Percentiles rank a stretch among this genome's conserved stretches.
phyloP scores from a whole-genome alignment of 495 filamentous ascomycete genomes.

The Neurospora tetrasperma region DNA sequence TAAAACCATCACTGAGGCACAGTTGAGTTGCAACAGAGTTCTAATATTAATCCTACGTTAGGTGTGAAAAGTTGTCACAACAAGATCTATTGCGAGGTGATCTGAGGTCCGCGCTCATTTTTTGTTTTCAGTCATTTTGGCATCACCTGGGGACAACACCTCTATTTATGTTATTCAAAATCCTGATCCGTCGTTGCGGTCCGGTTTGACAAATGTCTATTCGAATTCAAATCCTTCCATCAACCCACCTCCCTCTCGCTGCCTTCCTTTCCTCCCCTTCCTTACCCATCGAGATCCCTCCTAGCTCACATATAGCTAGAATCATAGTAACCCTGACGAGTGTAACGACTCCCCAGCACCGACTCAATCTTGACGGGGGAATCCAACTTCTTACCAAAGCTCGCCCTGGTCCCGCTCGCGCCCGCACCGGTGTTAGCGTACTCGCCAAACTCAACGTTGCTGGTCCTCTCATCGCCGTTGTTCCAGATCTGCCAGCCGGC shows the following conservation, averaged over 20 bases:
- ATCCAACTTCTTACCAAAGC: conserved; percentile 40
- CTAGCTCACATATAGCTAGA: conserved; percentile 12
- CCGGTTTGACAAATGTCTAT: too few species aligned
- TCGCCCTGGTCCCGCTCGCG: conserved; percentile 46
- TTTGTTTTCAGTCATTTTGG: background rate
- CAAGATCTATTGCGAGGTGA: background rate
- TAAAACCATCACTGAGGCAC: background rate
- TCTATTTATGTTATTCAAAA: too few species aligned
- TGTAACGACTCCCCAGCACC: conserved; percentile 44
- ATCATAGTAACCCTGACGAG: conserved; percentile 19
- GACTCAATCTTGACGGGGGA: conserved; percentile 34
- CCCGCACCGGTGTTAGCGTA: conserved; percentile 51
- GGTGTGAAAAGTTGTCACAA: background rate
- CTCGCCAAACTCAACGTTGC: conserved; percentile 47
- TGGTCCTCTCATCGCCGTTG: conserved; percentile 35
- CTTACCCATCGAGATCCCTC: background rate
- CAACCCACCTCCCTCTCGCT: background rate
- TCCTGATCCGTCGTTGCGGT: too few species aligned
- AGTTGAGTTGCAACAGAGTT: background rate
- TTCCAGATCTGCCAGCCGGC: conserved; percentile 56
- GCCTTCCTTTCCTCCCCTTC: background rate
- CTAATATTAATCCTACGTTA: background rate
- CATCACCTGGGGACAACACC: background rate
- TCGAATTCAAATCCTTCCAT: background rate
- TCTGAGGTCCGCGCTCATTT: background rate